Base-by-base conservation (phyloP, 805 yeast species). In the Pichia cephalocereana region DNA sequence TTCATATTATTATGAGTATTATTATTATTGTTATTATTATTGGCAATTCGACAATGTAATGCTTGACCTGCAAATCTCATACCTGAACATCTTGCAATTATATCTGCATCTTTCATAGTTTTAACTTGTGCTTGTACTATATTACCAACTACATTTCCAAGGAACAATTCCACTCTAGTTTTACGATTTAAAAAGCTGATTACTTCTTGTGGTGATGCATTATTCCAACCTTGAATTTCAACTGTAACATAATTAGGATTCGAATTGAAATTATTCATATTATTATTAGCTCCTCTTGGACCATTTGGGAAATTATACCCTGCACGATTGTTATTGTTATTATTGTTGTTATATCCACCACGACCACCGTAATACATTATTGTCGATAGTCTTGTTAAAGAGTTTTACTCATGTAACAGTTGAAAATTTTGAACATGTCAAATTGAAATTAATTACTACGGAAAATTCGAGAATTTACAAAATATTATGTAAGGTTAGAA, bases 211-310 rank as follows among this genome's bases (percentile, higher is more conserved):
- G 74, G 71, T 2, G 83, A 63, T 1, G 89, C 95, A 51, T 87
- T 86, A 51, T 83, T 81, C 96, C 96, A 89, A 41, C 89, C 87
- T 38, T 72, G 67, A 11, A 88, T 72, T 53, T 84, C 87, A 11
- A 88, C 74, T 4, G 74, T 69, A 6, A 77, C 70, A 34, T 52
- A 49, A 44, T 68, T 71, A 45, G 63, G 65, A 23, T 48, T 49
- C 7, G 41, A 47, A 41, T 41, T 49, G 31, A 58, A 56, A 36
- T 57, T 57, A 2, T 61, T 62, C 1, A 52, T 52, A 30, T 56
- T 53, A 9, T 59, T 46, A 18, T 51, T 57, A 36, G 42, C 36
- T 36, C 44, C 45, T 11, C 44, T 34, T 28, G 48, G 46, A 30
- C 46, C 45, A 28, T 47, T 49, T 39, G 46, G 27, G 15, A 43